These are phyloP conservation scores for Takakia lepidozioides DNA, from an alignment of 225 moss, liverwort and hornwort species.

Conservation along the genomic window DNA sequence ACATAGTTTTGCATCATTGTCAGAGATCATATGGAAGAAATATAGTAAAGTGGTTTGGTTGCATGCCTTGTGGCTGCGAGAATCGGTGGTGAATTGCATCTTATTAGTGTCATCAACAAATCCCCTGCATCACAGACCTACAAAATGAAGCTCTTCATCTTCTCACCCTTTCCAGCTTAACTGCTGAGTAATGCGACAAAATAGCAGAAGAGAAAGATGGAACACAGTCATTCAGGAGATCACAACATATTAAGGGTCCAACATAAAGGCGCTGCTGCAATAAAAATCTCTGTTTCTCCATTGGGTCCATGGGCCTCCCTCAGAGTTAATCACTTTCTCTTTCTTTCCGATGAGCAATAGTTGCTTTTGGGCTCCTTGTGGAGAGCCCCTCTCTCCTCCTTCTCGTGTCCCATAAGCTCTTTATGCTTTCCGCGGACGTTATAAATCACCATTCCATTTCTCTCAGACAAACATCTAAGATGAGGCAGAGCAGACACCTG, in stretches of 20 bases:
- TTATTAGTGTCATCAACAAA: conserved; percentile 83
- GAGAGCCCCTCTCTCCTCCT: no score
- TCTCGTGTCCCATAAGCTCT: no score
- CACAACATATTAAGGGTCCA: not conserved
- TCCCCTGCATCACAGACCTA: conserved; percentile 42
- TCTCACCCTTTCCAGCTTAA: not conserved
- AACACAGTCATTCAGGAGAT: not conserved
- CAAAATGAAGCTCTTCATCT: not conserved
- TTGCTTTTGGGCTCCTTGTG: no score
- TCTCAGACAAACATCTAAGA: not conserved
- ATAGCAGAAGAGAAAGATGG: not conserved
- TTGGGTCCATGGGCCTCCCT: no score
- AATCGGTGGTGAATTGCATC: conserved; percentile 85
- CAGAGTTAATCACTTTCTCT: not conserved
- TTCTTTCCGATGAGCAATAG: no score
- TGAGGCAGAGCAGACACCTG: conserved; percentile 33
- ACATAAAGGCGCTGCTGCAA: no score
- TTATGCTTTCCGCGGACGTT: not conserved
- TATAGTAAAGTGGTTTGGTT: no score
- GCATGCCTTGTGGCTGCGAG: conserved; percentile 75
- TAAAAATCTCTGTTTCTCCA: no score
- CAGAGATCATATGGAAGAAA: no score
- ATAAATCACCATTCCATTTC: not conserved
- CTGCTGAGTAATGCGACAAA: not conserved
- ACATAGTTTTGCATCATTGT: not conserved